A percentile compares a stretch with the other conserved stretches of the same genome.
These are phyloP conservation scores for Fusarium sp. DNA, from an alignment of 2,329 filamentous ascomycete genomes.

Conservation along the genomic window DNA sequence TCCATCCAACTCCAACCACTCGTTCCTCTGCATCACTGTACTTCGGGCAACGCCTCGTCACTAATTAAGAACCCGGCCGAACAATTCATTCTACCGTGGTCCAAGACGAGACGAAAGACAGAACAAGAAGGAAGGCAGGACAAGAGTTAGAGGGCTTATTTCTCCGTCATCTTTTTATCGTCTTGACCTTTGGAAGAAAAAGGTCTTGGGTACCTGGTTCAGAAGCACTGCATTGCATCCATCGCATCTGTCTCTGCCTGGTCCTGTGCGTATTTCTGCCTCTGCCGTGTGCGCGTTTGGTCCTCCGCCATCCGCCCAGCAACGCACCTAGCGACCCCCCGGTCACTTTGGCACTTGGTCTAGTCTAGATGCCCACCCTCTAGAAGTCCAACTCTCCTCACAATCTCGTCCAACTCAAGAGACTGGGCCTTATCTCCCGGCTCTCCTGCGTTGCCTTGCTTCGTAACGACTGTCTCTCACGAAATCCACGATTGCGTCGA, in stretches of 20 bases:
- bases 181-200: conserved; percentile 20
- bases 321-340: conserved; percentile 34
- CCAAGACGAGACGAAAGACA: conserved; percentile 2
- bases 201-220: background rate
- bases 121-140: conserved; percentile 10
- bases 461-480: conserved; percentile 36
- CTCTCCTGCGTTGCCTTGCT: conserved; percentile 13
- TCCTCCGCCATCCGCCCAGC: conserved; percentile 43
- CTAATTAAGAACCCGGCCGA: conserved; percentile 6
- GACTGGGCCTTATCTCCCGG: conserved; percentile 30
- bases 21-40: conserved; percentile 13
- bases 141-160: conserved; percentile 28
- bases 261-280: conserved; percentile 37
- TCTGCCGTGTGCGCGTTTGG: conserved; percentile 34
- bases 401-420: conserved; percentile 35
- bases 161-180: conserved; percentile 27
- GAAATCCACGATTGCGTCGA: conserved; percentile 34
- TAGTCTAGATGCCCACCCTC: conserved; percentile 15
- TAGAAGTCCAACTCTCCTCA: conserved; percentile 5
- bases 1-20: conserved; percentile 32
- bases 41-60: conserved; percentile 1
- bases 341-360: conserved; percentile 38
- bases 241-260: background rate
- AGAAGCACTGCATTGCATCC: background rate
- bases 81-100: conserved; percentile 19